Conservation (phyloP, 306 rosid species). For the apple (Malus domestica) region DNA sequence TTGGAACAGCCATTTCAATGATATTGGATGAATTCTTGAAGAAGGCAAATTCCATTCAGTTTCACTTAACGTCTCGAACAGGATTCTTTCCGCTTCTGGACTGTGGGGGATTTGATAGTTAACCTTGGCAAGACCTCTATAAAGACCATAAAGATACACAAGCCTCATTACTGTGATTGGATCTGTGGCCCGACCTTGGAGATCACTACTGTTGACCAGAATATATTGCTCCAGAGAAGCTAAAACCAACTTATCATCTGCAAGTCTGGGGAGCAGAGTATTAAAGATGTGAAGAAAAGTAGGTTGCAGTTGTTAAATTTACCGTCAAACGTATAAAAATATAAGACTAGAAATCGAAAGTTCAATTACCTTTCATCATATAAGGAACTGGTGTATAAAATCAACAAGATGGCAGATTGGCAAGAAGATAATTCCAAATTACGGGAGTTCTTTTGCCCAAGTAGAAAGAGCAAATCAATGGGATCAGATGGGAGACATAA, state of each 20-base stretch:
- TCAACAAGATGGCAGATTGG: constrained; percentile 70
- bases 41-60: constrained; percentile 68
- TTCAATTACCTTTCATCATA: constrained; percentile 69
- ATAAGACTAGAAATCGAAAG: constrained; percentile 4
- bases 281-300: constrained; percentile 21
- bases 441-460: constrained; percentile 59
- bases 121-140: constrained; percentile 56
- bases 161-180: constrained; percentile 41
- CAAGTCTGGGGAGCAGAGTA: constrained; percentile 51
- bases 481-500: constrained; percentile 72
- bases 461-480: constrained; percentile 66
- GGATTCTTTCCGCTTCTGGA: constrained; percentile 65
- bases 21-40: constrained; percentile 55
- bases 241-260: constrained; percentile 80
- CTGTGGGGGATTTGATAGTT: constrained; percentile 53
- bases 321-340: neutral
- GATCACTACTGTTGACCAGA: constrained; percentile 47
- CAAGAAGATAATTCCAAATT: constrained; percentile 54
- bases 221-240: constrained; percentile 79
- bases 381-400: constrained; percentile 62
- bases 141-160: constrained; percentile 64
- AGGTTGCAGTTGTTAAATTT: neutral
- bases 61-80: constrained; percentile 52
- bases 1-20: constrained; percentile 88
- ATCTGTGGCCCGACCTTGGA: constrained; percentile 31